Evolutionary conservation across 2,329 filamentous ascomycete species (phyloP).

Genomic region (Neopestalotiopsis rosae): DNA sequence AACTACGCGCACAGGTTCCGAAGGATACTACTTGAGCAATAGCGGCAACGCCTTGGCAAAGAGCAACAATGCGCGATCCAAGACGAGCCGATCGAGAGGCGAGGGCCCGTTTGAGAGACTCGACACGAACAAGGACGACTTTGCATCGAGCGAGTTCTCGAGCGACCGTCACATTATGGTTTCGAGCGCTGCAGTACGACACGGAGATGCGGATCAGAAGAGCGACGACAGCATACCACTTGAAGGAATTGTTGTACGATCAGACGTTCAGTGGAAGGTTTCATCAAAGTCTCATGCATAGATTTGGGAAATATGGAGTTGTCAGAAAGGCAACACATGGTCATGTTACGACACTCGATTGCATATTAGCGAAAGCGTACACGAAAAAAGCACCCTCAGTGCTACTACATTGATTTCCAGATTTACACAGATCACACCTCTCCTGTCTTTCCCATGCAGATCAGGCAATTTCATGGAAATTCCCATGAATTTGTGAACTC

Average conservation of each 20-base stretch:
- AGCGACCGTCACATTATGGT: conserved; percentile 5
- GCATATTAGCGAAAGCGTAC: no score
- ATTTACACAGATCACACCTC: no score
- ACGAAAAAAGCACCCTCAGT: no score
- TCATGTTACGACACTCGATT: no score
- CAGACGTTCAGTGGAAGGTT: not conserved
- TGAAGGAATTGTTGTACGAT: not conserved
- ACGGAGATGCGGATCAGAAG: not conserved
- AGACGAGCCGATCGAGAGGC: not conserved
- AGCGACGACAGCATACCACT: not conserved
- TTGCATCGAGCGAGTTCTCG: conserved; percentile 2
- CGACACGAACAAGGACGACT: conserved; percentile 5
- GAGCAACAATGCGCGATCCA: not conserved
- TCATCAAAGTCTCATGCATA: not conserved
- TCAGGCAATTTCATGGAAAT: no score
- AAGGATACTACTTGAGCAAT: conserved; percentile 2
- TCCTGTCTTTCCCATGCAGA: no score
- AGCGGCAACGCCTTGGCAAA: not conserved
- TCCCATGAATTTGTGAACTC: no score
- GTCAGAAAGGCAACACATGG: no score
- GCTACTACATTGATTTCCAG: no score
- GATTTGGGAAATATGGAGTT: not conserved
- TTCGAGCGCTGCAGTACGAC: not conserved
- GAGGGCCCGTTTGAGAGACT: conserved; percentile 7
- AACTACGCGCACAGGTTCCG: not conserved